phyloP scores from a whole-genome alignment of 2,329 filamentous ascomycete genomes.

The Penicillium janthinellum region DNA sequence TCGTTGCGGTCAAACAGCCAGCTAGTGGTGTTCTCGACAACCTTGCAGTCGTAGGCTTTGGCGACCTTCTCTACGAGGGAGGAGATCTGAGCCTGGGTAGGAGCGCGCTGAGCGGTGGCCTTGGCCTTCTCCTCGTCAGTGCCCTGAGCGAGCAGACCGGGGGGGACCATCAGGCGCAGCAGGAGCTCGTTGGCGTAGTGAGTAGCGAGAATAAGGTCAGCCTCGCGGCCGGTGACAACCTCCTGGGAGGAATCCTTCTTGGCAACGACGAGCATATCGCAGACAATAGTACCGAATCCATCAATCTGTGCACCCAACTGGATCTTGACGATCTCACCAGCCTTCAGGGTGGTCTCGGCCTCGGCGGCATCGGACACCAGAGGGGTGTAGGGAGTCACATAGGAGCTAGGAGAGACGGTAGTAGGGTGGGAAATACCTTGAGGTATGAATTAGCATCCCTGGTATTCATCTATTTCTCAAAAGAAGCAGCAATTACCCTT shows the following conservation, averaged over 20 bases:
- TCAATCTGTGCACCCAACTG: constrained; percentile 99
- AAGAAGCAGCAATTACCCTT: constrained; percentile 67
- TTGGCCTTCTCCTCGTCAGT: constrained; percentile 96
- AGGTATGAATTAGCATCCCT: constrained; percentile 1
- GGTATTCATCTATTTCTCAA: neutral
- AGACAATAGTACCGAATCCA: constrained; percentile 94
- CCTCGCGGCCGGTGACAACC: constrained; percentile 72
- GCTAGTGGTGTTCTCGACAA: constrained; percentile 97
- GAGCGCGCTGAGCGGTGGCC: constrained; percentile 77
- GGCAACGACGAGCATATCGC: constrained; percentile 81
- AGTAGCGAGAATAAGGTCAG: constrained; percentile 86
- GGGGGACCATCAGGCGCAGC: constrained; percentile 84
- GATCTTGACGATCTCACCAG: constrained; percentile 90
- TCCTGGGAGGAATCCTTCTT: constrained; percentile 62
- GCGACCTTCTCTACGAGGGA: constrained; percentile 86
- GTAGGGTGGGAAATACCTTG: constrained; percentile 88
- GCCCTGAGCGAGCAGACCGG: constrained; percentile 78
- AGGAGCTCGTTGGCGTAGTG: constrained; percentile 96
- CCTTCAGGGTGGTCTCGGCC: constrained; percentile 75
- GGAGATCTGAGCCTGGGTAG: constrained; percentile 84
- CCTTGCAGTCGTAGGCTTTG: constrained; percentile 84
- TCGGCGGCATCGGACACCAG: constrained; percentile 84
- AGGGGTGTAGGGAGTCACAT: constrained; percentile 95
- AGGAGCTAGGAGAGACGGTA: constrained; percentile 89
- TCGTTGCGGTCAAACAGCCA: constrained; percentile 97